Evolutionary conservation across 2,329 filamentous ascomycete genomes (phyloP).

Genomic region (Penicillium sp.): DNA sequence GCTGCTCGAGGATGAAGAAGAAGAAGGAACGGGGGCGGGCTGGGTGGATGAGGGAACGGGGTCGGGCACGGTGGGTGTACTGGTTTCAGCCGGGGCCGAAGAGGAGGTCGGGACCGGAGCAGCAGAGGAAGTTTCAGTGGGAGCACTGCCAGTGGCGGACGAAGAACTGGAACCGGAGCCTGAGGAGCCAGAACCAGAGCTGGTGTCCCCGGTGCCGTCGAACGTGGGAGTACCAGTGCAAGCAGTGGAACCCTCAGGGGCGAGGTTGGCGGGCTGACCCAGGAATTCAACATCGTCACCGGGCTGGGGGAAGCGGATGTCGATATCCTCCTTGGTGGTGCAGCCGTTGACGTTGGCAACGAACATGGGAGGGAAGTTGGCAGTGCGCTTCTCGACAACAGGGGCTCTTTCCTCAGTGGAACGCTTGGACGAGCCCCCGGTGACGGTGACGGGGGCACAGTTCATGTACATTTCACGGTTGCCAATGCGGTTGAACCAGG

Average conservation of each 20-base stretch:
- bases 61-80: background rate
- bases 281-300: slow-evolving; percentile 55
- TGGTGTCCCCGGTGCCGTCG: slow-evolving; percentile 29
- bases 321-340: slow-evolving; percentile 49
- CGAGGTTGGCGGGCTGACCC: slow-evolving; percentile 39
- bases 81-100: slow-evolving; percentile 6
- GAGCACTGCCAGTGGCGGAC: slow-evolving; percentile 2
- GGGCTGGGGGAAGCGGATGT: slow-evolving; percentile 65
- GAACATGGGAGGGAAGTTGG: slow-evolving; percentile 68
- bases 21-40: slow-evolving; percentile 4
- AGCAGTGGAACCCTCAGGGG: slow-evolving; percentile 26
- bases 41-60: slow-evolving; percentile 2
- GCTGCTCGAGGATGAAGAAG: slow-evolving; percentile 6
- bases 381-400: slow-evolving; percentile 49
- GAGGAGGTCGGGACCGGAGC: slow-evolving; percentile 1
- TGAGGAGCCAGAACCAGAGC: slow-evolving; percentile 25
- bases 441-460: slow-evolving; percentile 71
- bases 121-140: background rate
- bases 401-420: slow-evolving; percentile 19
- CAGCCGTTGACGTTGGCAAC: slow-evolving; percentile 67
- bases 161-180: slow-evolving; percentile 26
- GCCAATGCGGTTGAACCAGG: slow-evolving; percentile 88
- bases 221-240: slow-evolving; percentile 33
- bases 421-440: slow-evolving; percentile 47
- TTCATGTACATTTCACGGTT: slow-evolving; percentile 99